Evolutionary conservation across 2,329 filamentous ascomycete species (phyloP), one percentile per base, ranked within the genome.

Genomic region (Colletotrichum tamarilloi): DNA sequence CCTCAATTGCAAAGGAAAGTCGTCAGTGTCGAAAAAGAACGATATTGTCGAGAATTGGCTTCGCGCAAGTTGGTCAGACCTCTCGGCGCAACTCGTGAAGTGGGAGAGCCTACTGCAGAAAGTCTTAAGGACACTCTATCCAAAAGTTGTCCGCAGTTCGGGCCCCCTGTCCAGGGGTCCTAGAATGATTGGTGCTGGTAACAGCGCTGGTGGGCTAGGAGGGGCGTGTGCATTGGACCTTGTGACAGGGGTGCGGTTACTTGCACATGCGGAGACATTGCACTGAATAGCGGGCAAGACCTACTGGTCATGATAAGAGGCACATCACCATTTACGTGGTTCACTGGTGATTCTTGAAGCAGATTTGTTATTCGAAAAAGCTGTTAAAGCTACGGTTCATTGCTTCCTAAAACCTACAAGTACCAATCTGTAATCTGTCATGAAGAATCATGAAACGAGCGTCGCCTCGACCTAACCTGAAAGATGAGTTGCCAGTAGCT

Each of bases 41-140:
- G 28, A 26, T 2, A 8, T 49, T 14, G 55, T 71, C 67, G 49
- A 46, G 59, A 4, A 42, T 60, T 53, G 56, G 60, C 71, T 60
- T 67, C 35, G 55, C 32, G 57, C 46, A 70, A 70, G 46, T 28
- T 70, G 70, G 60, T 65, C 55, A 70, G 67, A 66, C 35, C 46
- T 24, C 46, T 70, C 56, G 56, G 67, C 71, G 71, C 71, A 73
- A 66, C n/a, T 73, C 62, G 67, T 71, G 35, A 65, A 58, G 67
- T 62, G 67, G 67, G 49, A 71, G 60, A 22, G 16, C 16, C 19
- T 6, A 16, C 19, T 28, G 46, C 24, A n/a, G 30, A 70, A 57
- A 46, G 62, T 28, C 68, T 73, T 75, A 32, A 75, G 74, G 74
- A 75, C 74, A 75, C 68, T 75, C 67, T 75, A 75, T 73, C 74